Evolutionary conservation across 1,284 basidiomycete species (phyloP).

Genomic region (Papiliotrema flavescens): DNA sequence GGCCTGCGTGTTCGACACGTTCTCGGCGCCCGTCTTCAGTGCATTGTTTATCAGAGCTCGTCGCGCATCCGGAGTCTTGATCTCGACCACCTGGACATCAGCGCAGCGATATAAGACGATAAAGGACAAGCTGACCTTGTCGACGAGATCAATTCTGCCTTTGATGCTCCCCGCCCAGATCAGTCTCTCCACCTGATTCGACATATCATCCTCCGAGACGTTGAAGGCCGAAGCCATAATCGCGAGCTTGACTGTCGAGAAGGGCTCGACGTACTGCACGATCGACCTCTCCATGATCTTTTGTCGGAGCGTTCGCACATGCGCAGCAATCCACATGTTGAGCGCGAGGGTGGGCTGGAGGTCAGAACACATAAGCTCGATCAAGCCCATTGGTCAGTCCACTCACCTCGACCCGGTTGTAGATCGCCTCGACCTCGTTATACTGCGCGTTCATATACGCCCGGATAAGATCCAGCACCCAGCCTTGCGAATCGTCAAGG

Average conservation of each 20-base stretch:
- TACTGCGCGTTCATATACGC: conserved; percentile 39
- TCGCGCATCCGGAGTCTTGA: conserved; percentile 24
- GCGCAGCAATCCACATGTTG: conserved; percentile 24
- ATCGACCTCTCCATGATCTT: conserved; percentile 33
- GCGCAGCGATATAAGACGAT: not conserved
- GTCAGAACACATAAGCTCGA: not conserved
- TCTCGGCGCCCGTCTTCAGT: conserved; percentile 19
- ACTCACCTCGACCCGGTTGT: conserved; percentile 31
- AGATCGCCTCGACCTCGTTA: conserved; percentile 24
- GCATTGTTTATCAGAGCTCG: conserved; percentile 26
- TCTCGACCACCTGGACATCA: conserved; percentile 20
- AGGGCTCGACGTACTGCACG: conserved; percentile 42
- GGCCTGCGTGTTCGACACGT: conserved; percentile 16
- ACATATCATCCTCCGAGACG: conserved; percentile 17
- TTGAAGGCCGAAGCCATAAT: conserved; percentile 38
- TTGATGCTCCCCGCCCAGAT: conserved; percentile 25
- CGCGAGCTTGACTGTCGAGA: conserved; percentile 29
- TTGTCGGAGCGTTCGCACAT: conserved; percentile 14
- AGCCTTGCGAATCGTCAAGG: conserved; percentile 32
- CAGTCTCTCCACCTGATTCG: conserved; percentile 26
- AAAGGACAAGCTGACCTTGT: conserved; percentile 20
- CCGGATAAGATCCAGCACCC: conserved; percentile 36
- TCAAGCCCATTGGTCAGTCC: not conserved
- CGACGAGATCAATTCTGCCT: conserved; percentile 42
- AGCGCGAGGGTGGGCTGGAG: conserved; percentile 26